Evolutionary conservation across 345 rosid genomes (phyloP), one percentile per base, ranked within the genome.

Genomic region (Murraya koenigii): DNA sequence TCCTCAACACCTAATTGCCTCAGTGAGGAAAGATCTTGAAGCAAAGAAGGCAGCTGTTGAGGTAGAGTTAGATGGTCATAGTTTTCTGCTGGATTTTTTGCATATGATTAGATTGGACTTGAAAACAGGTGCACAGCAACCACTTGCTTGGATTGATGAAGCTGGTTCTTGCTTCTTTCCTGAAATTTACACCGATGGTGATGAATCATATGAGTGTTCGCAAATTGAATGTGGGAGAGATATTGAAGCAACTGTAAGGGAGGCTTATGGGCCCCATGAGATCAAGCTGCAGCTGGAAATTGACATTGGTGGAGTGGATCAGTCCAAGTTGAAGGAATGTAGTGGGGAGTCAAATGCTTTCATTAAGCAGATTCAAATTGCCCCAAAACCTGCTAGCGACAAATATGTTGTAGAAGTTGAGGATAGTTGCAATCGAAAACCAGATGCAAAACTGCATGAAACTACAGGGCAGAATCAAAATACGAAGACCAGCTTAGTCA

Each of bases 111-210:
- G 82, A 17, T 66, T 94, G 36, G 91, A 97, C 84, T 49, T 81
- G 87, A 89, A 83, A 77, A 91, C 93, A n/a, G 94, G 95, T 52
- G 47, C 62, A 5, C 90, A 86, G 63, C 86, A 84, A 64, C 90
- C 97, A 0, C 87, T 97, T 81, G 97, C 99, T 52, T 97, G 99
- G 99, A 97, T 97, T 83, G 99, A 97, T 78, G 86, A 88, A 75
- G 88, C 84, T 25, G 96, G 89, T 64, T 71, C 82, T 58, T 92
- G 95, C 80, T 97, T 92, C 78, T 97, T 97, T 77, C 99, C 99
- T 0, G 98, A 94, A 79, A 79, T 80, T 56, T 87, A 86, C 71
- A 26, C 71, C 44, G 84, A 61, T 17, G 89, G 81, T 66, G 81
- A 82, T 75, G 93, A 82, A 71, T 69, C 61, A n/a, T 66, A 72